Percentiles rank a stretch among this genome's conserved stretches.
Conservation (phyloP, 2,329 filamentous ascomycete species). For the Calonectria pteridis region DNA sequence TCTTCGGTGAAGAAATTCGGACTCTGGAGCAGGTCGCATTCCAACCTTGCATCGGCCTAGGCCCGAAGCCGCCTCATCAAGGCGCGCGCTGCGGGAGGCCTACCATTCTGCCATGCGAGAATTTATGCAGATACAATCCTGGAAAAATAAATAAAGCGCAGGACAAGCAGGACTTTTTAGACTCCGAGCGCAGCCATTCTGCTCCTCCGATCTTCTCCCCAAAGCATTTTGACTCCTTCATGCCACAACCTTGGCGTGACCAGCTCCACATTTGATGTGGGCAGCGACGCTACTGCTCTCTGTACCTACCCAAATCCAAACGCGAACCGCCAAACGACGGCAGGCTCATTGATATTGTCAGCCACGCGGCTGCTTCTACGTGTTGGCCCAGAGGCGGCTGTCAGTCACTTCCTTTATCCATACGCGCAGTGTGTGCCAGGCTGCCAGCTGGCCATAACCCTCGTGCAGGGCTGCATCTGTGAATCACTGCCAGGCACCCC, state of each 20-base stretch:
- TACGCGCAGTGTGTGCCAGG: not conserved
- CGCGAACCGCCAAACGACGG: not conserved
- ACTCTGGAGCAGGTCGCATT: not conserved
- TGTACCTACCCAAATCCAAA: not conserved
- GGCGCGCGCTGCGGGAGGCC: not conserved
- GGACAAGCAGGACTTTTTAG: not conserved
- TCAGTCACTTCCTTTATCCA: not conserved
- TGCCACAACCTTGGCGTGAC: not conserved
- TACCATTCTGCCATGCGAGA: not conserved
- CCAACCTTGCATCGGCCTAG: not conserved
- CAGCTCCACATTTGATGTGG: not conserved
- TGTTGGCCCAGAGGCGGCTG: not conserved
- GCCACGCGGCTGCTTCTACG: not conserved
- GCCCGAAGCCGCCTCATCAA: not conserved
- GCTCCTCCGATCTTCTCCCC: not conserved
- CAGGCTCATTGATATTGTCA: not conserved
- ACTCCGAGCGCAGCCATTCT: no score
- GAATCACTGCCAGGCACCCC: not conserved
- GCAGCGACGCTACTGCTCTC: not conserved
- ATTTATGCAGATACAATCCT: not conserved
- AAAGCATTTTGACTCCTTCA: not conserved
- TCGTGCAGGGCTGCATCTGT: not conserved
- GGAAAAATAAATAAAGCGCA: not conserved
- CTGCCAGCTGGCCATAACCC: not conserved
- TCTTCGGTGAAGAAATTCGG: not conserved